Base-by-base conservation (phyloP, 768 basidiomycete species). In the Lentinula edodes region DNA sequence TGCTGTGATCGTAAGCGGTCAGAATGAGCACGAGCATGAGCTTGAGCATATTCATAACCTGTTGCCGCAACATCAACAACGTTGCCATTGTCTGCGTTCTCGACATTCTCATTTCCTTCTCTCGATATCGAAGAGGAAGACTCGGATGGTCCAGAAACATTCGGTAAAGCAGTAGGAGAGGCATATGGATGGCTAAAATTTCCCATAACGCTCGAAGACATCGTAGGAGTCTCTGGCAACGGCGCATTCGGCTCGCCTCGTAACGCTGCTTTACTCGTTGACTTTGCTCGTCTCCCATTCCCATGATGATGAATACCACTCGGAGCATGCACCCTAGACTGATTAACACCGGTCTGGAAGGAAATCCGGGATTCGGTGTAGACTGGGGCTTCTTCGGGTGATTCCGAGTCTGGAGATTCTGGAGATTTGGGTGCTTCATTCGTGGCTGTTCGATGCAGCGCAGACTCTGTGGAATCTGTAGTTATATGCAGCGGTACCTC, bases 321-420 rank as follows among this genome's bases (percentile, higher is more conserved):
- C 1, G 55, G 55, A 23, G 55, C 55, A 34, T 43, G 55, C 15
- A 18, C 18, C 38, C 55, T 41, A 23, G 55, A 56, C 23, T 12
- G 20, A 34, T 56, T 41, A 16, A 56, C 55, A 41, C 41, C 41
- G 28, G n/a, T 23, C 15, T 42, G 55, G 32, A 56, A 56, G 5
- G 55, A 56, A 41, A 56, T 56, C 7, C 55, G 41, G 12, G 55
- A 56, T 56, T 56, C 55, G 2, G 32, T 42, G 20, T 56, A 56
- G 39, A 28, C 28, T 28, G 9, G 5, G 0, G 5, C 32, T 34
- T 34, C 48, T 23, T n/a, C n/a, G 18, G 46, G 20, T n/a, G 51
- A 13, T 35, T 15, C n/a, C n/a, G n/a, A n/a, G n/a, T n/a, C 28
- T 36, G 51, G 51, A 35, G 35, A 52, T 35, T 32, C 28, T 13